Evolutionary conservation across 306 rosid genomes (phyloP).

Genomic region (Fagus crenata): DNA sequence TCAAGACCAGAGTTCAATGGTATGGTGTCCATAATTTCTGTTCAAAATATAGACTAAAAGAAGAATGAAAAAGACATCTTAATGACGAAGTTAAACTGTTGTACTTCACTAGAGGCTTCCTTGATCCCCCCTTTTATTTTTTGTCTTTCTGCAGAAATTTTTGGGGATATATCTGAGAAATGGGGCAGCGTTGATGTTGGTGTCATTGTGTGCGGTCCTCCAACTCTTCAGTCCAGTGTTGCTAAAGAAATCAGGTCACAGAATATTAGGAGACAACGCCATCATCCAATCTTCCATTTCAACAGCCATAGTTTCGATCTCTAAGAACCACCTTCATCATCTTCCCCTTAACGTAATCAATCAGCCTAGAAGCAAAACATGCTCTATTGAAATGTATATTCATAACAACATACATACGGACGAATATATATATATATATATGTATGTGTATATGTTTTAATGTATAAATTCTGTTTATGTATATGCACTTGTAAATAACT

Average conservation of each 20-base stretch:
- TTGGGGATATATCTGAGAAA: slow-evolving; percentile 49
- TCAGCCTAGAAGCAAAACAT: too few species aligned
- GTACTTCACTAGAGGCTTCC: neutral
- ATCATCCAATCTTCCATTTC: slow-evolving; percentile 81
- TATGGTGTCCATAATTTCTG: too few species aligned
- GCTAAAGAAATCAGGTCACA: slow-evolving; percentile 77
- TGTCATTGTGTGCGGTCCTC: slow-evolving; percentile 85
- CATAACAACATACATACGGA: too few species aligned
- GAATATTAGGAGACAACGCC: slow-evolving; percentile 46
- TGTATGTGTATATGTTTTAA: too few species aligned
- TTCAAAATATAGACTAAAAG: too few species aligned
- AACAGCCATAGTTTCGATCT: slow-evolving; percentile 87
- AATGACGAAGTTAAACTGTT: neutral
- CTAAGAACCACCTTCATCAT: too few species aligned
- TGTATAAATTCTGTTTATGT: too few species aligned
- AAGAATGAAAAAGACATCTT: neutral
- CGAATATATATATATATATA: too few species aligned
- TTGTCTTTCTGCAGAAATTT: slow-evolving; percentile 55
- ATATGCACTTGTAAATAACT: too few species aligned
- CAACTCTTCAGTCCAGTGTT: slow-evolving; percentile 75
- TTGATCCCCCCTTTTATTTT: neutral
- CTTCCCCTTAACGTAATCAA: too few species aligned
- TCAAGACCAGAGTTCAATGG: too few species aligned
- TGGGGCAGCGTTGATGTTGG: slow-evolving; percentile 78
- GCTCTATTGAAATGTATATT: too few species aligned